Evolutionary conservation across 1,284 basidiomycete genomes (phyloP).

Genomic region (Apiotrichum akiyoshidainum): DNA sequence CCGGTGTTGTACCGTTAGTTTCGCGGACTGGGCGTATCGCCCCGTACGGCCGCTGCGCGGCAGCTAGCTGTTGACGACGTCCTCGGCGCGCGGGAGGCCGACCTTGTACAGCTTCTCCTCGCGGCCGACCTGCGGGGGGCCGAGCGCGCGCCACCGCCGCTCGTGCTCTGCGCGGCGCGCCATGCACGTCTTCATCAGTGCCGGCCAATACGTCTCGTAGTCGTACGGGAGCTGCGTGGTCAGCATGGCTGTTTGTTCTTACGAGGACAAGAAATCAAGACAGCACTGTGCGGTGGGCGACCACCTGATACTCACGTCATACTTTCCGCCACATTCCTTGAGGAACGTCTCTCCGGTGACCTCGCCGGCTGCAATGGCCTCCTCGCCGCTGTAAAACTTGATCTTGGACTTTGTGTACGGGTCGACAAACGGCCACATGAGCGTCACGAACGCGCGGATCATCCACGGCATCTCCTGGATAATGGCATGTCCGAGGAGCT

Average conservation of each 20-base stretch:
- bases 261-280: no score
- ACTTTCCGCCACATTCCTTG: conserved; percentile 34
- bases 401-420: conserved; percentile 35
- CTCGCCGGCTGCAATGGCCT: conserved; percentile 25
- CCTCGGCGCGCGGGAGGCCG: conserved; percentile 1
- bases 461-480: conserved; percentile 43
- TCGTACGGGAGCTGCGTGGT: conserved; percentile 24
- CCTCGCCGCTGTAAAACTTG: conserved; percentile 24
- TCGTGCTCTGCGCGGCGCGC: conserved; percentile 26
- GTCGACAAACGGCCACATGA: conserved; percentile 48
- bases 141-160: conserved; percentile 27
- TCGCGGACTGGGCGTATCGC: no score
- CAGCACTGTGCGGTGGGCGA: no score
- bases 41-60: no score
- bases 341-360: conserved; percentile 25
- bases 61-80: not conserved
- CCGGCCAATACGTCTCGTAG: conserved; percentile 38
- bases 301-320: conserved; percentile 30
- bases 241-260: no score
- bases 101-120: conserved; percentile 35
- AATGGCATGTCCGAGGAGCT: conserved; percentile 30
- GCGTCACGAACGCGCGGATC: conserved; percentile 37
- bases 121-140: conserved; percentile 29
- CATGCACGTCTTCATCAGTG: conserved; percentile 30
- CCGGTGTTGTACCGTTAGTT: no score